Conservation (phyloP, 345 rosid genomes). For the Eucalyptus fibrosa region DNA sequence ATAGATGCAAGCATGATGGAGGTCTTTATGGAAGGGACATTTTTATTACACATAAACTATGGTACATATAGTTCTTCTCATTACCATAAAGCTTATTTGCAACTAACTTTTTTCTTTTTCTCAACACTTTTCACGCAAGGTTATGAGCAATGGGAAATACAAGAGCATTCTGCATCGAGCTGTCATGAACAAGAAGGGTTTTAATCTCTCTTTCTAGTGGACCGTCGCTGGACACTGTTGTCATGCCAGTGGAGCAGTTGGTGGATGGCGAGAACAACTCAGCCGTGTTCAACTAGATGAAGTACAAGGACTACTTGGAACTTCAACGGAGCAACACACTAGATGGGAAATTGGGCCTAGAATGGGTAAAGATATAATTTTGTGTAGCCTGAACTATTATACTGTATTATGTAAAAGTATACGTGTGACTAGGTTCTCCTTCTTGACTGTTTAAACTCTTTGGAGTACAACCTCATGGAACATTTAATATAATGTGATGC, state of each 20-base stretch:
- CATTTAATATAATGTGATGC: neutral
- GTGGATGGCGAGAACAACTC: neutral
- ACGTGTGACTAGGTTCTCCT: neutral
- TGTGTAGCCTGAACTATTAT: neutral
- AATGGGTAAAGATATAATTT: neutral
- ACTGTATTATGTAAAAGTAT: too few relatives aligned
- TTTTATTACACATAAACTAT: neutral
- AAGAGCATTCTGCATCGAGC: slow-evolving; percentile 38
- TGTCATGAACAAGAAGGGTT: slow-evolving; percentile 8
- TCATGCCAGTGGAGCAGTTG: slow-evolving; percentile 17
- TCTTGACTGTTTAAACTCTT: neutral
- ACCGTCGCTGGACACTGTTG: slow-evolving; percentile 22
- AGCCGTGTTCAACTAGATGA: slow-evolving; percentile 8
- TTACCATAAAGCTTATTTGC: neutral
- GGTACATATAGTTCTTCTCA: neutral
- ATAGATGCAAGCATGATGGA: too few relatives aligned
- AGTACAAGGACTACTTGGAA: slow-evolving; percentile 13
- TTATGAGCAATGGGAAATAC: slow-evolving; percentile 41
- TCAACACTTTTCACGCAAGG: too few relatives aligned
- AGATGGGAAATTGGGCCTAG: slow-evolving; percentile 16
- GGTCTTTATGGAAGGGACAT: neutral
- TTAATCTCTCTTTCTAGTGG: slow-evolving; percentile 15
- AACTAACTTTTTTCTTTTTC: too few relatives aligned
- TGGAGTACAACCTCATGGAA: neutral
- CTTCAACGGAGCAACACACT: slow-evolving; percentile 18